These are phyloP conservation scores for Rickenella mellea DNA, from an alignment of 768 basidiomycete genomes.

Conservation along the genomic window DNA sequence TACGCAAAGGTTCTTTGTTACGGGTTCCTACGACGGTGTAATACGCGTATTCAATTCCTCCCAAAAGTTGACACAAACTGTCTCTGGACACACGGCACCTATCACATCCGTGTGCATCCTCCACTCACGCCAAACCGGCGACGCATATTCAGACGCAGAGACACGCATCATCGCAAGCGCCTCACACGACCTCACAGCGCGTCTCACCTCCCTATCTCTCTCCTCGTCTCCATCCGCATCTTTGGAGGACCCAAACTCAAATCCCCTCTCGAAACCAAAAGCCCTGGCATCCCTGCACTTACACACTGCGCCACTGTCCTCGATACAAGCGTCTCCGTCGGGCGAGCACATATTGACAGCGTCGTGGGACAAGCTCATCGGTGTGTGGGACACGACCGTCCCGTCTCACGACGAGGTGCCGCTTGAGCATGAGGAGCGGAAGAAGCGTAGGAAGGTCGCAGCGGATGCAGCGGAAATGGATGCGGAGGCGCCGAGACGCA, in stretches of 20 bases:
- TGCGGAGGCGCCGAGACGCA: slow-evolving; percentile 35
- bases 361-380: slow-evolving; percentile 82
- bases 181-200: slow-evolving; percentile 73
- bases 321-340: slow-evolving; percentile 43
- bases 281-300: slow-evolving; percentile 68
- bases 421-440: slow-evolving; percentile 35
- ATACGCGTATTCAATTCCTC: slow-evolving; percentile 69
- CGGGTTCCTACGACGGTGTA: slow-evolving; percentile 74
- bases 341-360: slow-evolving; percentile 69
- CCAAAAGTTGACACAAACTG: slow-evolving; percentile 41
- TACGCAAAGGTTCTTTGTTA: slow-evolving; percentile 51
- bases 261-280: slow-evolving; percentile 18
- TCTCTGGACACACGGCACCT: slow-evolving; percentile 50
- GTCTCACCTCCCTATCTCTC: slow-evolving; percentile 31
- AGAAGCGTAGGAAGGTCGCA: slow-evolving; percentile 53
- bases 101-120: slow-evolving; percentile 57
- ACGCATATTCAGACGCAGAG: slow-evolving; percentile 16
- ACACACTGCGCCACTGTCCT: slow-evolving; percentile 76
- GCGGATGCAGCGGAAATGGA: slow-evolving; percentile 24
- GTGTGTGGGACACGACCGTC: slow-evolving; percentile 64
- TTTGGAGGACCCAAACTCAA: slow-evolving; percentile 22
- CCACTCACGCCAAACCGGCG: slow-evolving; percentile 21
- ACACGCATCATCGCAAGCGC: slow-evolving; percentile 48
- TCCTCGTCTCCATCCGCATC: slow-evolving; percentile 8
- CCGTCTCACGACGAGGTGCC: slow-evolving; percentile 57